Percentiles rank a stretch among this genome's conserved stretches.
phyloP scores from a whole-genome alignment of 176 grass and related monocot species.

The barley (Hordeum vulgare) region DNA sequence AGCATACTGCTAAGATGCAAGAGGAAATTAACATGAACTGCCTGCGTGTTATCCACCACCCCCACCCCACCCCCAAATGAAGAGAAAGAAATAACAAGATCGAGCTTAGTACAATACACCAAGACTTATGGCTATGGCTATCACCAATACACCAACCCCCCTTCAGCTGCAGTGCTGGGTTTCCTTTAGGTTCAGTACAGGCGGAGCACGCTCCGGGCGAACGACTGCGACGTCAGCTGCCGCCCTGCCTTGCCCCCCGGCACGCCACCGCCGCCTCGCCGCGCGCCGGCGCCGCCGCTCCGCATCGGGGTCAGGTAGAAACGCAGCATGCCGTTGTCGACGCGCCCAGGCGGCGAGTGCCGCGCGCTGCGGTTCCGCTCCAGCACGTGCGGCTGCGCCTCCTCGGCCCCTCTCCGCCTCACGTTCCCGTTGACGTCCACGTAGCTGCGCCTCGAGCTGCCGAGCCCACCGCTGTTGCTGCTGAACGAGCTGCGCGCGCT shows the following conservation, averaged over 20 bases:
- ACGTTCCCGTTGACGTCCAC: slow-evolving; percentile 32
- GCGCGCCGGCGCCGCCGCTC: slow-evolving; percentile 40
- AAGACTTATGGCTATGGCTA: slow-evolving; percentile 25
- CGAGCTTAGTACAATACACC: slow-evolving; percentile 27
- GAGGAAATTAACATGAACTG: slow-evolving; percentile 33
- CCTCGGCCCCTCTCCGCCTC: slow-evolving; percentile 37
- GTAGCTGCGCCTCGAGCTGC: slow-evolving; percentile 55
- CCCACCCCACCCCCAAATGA: slow-evolving; percentile 22
- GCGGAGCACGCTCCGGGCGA: slow-evolving; percentile 74
- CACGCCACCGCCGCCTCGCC: slow-evolving; percentile 29
- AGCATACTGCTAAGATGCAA: neutral
- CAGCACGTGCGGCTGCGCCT: slow-evolving; percentile 16
- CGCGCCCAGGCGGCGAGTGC: slow-evolving; percentile 64
- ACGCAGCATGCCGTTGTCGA: slow-evolving; percentile 85
- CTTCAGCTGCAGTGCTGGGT: neutral
- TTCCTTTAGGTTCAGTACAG: slow-evolving; percentile 55
- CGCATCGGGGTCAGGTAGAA: slow-evolving; percentile 95
- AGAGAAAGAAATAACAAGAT: slow-evolving; percentile 15
- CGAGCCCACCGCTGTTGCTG: slow-evolving; percentile 67
- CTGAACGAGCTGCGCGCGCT: slow-evolving; percentile 91
- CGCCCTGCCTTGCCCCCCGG: slow-evolving; percentile 47
- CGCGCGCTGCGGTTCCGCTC: slow-evolving; percentile 84
- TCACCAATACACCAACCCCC: no score
- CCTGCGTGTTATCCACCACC: slow-evolving; percentile 44
- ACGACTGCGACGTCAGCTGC: slow-evolving; percentile 60